Conservation (phyloP, 257 asterid species). For the Rhazya stricta region DNA sequence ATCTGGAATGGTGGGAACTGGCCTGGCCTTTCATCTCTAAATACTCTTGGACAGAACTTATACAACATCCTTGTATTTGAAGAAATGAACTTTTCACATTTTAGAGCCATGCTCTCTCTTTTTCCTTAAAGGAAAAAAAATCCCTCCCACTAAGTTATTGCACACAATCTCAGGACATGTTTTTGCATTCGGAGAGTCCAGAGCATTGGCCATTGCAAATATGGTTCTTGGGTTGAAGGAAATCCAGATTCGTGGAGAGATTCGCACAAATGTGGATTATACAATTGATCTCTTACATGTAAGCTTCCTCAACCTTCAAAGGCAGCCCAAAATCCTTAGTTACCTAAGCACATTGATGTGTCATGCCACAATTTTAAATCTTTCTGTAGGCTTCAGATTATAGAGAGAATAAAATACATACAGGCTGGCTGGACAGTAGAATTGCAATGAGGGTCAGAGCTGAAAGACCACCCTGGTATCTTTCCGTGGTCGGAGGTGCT, state of each 20-base stretch:
- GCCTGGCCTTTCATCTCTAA: background rate
- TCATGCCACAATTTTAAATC: background rate
- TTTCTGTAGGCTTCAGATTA: slow-evolving; percentile 79
- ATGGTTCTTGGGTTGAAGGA: slow-evolving; percentile 99
- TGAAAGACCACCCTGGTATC: slow-evolving; percentile 99
- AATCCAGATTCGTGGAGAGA: slow-evolving; percentile 98
- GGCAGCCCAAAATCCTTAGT: background rate
- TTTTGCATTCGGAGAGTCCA: slow-evolving; percentile 98
- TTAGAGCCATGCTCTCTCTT: background rate
- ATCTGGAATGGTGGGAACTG: background rate
- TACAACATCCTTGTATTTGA: background rate
- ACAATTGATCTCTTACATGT: slow-evolving; percentile 97
- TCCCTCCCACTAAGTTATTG: slow-evolving; percentile 8
- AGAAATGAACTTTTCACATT: background rate
- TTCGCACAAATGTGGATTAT: slow-evolving; percentile 95
- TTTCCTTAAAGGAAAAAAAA: background rate
- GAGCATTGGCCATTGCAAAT: slow-evolving; percentile 94
- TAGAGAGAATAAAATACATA: slow-evolving; percentile 91
- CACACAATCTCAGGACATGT: slow-evolving; percentile 68
- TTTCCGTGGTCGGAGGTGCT: slow-evolving; percentile 98
- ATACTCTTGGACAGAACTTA: background rate
- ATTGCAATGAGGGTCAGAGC: slow-evolving; percentile 99
- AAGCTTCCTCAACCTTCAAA: slow-evolving; percentile 31
- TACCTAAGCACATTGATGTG: background rate
- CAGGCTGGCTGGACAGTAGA: slow-evolving; percentile 99